Percentiles rank a stretch among this genome's conserved stretches.
phyloP scores from a whole-genome alignment of 2,329 filamentous ascomycete genomes.

The Endoconidiophora polonica region DNA sequence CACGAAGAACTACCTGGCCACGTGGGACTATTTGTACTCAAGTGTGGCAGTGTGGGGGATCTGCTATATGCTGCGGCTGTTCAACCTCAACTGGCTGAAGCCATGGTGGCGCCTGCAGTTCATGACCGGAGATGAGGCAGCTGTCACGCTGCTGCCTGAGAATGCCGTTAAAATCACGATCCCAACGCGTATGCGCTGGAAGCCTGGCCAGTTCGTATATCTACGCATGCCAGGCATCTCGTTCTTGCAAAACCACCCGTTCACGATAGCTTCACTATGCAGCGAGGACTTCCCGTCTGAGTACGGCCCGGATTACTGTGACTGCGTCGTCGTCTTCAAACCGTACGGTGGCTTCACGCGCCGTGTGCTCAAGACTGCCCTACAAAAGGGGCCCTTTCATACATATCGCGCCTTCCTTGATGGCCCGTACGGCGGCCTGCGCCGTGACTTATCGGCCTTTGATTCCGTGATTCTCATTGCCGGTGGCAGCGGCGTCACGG shows the following conservation, averaged over 20 bases:
- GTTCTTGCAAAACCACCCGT: constrained; percentile 82
- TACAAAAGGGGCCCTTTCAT: constrained; percentile 75
- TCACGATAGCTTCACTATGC: constrained; percentile 84
- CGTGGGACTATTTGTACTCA: constrained; percentile 76
- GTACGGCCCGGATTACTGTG: constrained; percentile 73
- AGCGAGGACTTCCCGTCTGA: constrained; percentile 86
- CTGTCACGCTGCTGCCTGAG: constrained; percentile 75
- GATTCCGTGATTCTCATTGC: constrained; percentile 88
- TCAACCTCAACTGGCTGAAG: constrained; percentile 80
- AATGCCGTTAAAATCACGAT: constrained; percentile 94
- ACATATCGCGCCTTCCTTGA: constrained; percentile 87
- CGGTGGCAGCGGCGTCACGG: constrained; percentile 86
- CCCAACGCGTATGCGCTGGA: constrained; percentile 83
- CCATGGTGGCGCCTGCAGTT: constrained; percentile 58
- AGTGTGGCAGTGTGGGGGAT: constrained; percentile 63
- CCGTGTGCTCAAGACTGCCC: constrained; percentile 64
- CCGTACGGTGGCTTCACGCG: constrained; percentile 84
- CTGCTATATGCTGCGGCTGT: constrained; percentile 58
- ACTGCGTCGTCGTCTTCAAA: constrained; percentile 81
- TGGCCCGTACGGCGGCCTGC: constrained; percentile 90
- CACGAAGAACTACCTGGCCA: constrained; percentile 77
- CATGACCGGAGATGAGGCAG: constrained; percentile 79
- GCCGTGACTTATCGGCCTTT: constrained; percentile 74
- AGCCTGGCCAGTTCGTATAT: constrained; percentile 87
- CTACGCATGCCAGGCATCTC: constrained; percentile 87